Evolutionary conservation across 306 rosid species (phyloP).

Genomic region (Elaeagnus macrophylla): DNA sequence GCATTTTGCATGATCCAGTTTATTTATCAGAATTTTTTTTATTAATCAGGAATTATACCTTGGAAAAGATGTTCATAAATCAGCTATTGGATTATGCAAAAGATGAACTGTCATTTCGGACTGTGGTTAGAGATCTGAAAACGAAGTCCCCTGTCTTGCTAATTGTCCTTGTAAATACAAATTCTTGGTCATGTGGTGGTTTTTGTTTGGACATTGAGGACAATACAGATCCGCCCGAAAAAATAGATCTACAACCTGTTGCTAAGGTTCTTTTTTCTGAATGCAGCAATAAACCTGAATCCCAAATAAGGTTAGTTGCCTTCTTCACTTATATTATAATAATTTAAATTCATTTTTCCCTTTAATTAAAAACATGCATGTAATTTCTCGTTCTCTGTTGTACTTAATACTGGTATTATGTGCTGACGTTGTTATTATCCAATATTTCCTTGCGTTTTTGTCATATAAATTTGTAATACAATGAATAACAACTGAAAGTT

Average conservation of each 20-base stretch:
- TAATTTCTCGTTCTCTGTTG: no score
- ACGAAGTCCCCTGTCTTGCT: slow-evolving; percentile 52
- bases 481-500: slow-evolving; percentile 9
- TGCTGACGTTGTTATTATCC: background rate
- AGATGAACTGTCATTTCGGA: slow-evolving; percentile 78
- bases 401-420: background rate
- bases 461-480: background rate
- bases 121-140: slow-evolving; percentile 61
- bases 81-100: slow-evolving; percentile 66
- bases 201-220: slow-evolving; percentile 33
- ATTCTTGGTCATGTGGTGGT: slow-evolving; percentile 64
- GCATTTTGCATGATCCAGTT: no score
- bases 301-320: slow-evolving; percentile 55
- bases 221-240: slow-evolving; percentile 23
- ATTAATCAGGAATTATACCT: slow-evolving; percentile 52
- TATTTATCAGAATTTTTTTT: background rate
- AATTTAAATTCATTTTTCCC: background rate
- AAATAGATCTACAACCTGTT: slow-evolving; percentile 49
- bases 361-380: background rate
- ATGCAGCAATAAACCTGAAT: slow-evolving; percentile 32
- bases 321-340: background rate
- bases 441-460: no score
- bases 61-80: slow-evolving; percentile 66
- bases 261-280: slow-evolving; percentile 68
- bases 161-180: slow-evolving; percentile 60